Evolutionary conservation across 805 yeast species (phyloP).

Genomic region (Komagataella ulmi): DNA sequence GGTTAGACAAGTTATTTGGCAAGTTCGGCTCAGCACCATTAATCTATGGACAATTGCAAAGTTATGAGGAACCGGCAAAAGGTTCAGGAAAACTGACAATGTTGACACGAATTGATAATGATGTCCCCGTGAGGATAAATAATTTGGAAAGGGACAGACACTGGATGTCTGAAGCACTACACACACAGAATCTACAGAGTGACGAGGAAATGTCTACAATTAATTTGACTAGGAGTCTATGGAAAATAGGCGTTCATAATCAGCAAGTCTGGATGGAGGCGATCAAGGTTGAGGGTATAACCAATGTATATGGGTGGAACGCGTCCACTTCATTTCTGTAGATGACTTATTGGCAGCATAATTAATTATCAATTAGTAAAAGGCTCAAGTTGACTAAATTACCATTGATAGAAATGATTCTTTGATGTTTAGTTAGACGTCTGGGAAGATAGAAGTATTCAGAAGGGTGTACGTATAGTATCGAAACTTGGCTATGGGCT

Average conservation of each 20-base stretch:
- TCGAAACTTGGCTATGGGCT: too few relatives aligned
- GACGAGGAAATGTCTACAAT: not conserved
- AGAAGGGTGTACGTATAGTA: too few relatives aligned
- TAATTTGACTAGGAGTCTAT: not conserved
- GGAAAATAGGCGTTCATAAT: conserved; percentile 7
- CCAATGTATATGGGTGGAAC: conserved; percentile 12
- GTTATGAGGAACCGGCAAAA: not conserved
- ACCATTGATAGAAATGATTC: too few relatives aligned
- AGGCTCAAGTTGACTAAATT: too few relatives aligned
- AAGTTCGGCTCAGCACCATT: not conserved
- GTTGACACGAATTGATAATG: not conserved
- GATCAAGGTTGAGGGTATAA: conserved; percentile 12
- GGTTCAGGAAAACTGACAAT: not conserved
- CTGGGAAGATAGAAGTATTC: too few relatives aligned
- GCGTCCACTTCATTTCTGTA: not conserved
- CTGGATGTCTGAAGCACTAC: not conserved
- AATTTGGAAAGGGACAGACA: not conserved
- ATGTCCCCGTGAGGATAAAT: not conserved
- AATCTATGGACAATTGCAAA: not conserved
- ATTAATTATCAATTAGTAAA: too few relatives aligned
- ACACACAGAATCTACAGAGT: not conserved
- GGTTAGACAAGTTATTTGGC: not conserved
- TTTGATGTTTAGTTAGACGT: too few relatives aligned
- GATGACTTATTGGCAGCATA: not conserved
- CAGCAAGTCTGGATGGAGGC: conserved; percentile 14